Conservation (phyloP, 2,329 filamentous ascomycete species). For the Grosmannia serpens region DNA sequence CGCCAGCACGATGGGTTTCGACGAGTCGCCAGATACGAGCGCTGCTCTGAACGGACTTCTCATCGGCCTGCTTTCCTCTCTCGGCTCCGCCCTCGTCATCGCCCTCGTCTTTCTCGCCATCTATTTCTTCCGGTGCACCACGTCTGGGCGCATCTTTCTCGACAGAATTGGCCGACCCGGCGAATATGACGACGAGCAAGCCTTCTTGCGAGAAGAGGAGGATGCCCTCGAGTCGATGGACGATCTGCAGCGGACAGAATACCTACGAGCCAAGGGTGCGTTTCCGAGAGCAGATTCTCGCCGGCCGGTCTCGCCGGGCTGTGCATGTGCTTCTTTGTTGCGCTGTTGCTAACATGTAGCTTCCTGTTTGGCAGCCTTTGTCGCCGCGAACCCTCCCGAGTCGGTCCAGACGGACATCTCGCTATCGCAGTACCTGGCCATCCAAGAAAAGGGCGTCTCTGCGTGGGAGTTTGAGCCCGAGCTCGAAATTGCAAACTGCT, state of each 20-base stretch:
- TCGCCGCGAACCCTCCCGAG: conserved; percentile 88
- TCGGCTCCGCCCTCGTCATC: conserved; percentile 80
- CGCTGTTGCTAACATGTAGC: no score
- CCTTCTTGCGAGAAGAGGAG: conserved; percentile 84
- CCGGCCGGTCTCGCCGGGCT: not conserved
- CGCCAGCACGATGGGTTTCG: not conserved
- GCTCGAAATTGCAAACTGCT: conserved; percentile 95
- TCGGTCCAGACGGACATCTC: conserved; percentile 95
- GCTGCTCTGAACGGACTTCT: conserved; percentile 59
- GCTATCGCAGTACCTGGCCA: conserved; percentile 90
- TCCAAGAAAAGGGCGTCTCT: conserved; percentile 98
- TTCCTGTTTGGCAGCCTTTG: conserved; percentile 47
- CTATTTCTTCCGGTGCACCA: conserved; percentile 90
- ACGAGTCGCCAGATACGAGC: conserved; percentile 8
- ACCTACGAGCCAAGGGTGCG: conserved; percentile 87
- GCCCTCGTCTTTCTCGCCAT: conserved; percentile 68
- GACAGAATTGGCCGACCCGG: conserved; percentile 88
- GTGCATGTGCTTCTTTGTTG: conserved; percentile 24
- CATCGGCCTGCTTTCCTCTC: conserved; percentile 88
- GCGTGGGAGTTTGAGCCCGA: conserved; percentile 99
- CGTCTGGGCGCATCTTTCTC: conserved; percentile 77
- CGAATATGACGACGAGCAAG: conserved; percentile 96
- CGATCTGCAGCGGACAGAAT: conserved; percentile 80
- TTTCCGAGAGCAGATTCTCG: not conserved
- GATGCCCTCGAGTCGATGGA: conserved; percentile 94